Evolutionary conservation across 2,329 filamentous ascomycete genomes (phyloP).

Genomic region (Neonectria neomacrospora): DNA sequence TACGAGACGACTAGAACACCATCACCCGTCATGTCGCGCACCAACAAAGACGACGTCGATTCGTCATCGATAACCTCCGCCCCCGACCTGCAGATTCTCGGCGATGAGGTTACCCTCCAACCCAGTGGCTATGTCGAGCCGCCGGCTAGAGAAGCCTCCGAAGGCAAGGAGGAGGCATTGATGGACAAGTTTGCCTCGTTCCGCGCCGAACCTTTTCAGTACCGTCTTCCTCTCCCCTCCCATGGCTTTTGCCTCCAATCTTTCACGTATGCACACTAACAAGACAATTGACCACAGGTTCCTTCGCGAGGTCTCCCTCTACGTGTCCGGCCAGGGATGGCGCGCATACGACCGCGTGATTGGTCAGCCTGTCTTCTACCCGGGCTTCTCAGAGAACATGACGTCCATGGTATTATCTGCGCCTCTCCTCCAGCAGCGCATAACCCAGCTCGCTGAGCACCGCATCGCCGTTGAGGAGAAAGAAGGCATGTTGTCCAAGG

Average conservation of each 20-base stretch:
- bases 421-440: constrained; percentile 77
- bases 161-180: constrained; percentile 72
- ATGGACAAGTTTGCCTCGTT: constrained; percentile 90
- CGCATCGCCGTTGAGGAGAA: constrained; percentile 80
- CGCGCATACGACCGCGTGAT: constrained; percentile 91
- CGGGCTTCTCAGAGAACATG: constrained; percentile 92
- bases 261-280: constrained; percentile 23
- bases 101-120: constrained; percentile 78
- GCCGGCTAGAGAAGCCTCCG: constrained; percentile 50
- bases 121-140: constrained; percentile 75
- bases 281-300: constrained; percentile 66
- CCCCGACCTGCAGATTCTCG: constrained; percentile 81
- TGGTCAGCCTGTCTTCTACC: constrained; percentile 92
- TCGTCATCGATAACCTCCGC: constrained; percentile 58
- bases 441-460: constrained; percentile 79
- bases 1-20: constrained; percentile 6
- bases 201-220: constrained; percentile 74
- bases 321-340: constrained; percentile 95
- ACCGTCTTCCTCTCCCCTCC: constrained; percentile 36
- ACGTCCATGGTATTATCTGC: constrained; percentile 80
- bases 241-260: not conserved
- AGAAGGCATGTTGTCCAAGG: constrained; percentile 72
- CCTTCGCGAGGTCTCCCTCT: constrained; percentile 90
- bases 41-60: constrained; percentile 45
- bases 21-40: constrained; percentile 44